Evolutionary conservation across 1,284 basidiomycete genomes (phyloP).

Genomic region (Fomitopsis schrenkii): DNA sequence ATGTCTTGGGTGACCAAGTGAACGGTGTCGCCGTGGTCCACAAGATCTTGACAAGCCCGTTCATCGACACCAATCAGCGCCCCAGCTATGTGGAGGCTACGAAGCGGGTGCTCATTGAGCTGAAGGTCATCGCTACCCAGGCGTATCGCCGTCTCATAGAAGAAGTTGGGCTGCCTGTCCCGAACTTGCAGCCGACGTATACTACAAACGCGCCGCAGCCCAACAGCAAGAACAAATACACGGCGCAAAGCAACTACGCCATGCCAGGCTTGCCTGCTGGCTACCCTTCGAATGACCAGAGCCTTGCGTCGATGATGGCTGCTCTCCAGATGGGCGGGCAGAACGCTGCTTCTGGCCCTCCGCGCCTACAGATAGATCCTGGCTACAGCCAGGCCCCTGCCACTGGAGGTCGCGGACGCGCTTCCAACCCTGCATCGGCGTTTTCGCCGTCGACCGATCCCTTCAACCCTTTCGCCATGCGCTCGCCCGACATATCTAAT

Average conservation of each 20-base stretch:
- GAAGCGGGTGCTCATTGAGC: constrained; percentile 81
- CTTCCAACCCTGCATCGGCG: constrained; percentile 44
- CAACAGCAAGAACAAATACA: constrained; percentile 57
- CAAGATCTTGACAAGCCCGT: constrained; percentile 86
- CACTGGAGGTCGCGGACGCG: constrained; percentile 35
- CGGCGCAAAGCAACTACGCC: constrained; percentile 52
- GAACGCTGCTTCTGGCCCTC: constrained; percentile 74
- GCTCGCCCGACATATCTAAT: constrained; percentile 55
- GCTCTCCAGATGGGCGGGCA: constrained; percentile 83
- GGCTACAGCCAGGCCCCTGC: constrained; percentile 36
- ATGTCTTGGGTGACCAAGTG: constrained; percentile 91
- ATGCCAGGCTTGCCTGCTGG: constrained; percentile 72
- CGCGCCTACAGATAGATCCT: constrained; percentile 69
- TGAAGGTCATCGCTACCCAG: constrained; percentile 87
- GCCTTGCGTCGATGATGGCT: constrained; percentile 84
- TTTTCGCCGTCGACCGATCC: constrained; percentile 68
- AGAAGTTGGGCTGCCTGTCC: constrained; percentile 89
- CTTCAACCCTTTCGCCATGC: constrained; percentile 71
- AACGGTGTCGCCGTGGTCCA: constrained; percentile 93
- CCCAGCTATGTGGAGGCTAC: constrained; percentile 76
- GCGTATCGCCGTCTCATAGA: constrained; percentile 93
- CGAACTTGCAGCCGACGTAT: constrained; percentile 79
- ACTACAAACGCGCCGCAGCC: constrained; percentile 56
- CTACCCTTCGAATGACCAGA: constrained; percentile 77
- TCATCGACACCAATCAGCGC: constrained; percentile 72